Percentiles rank a stretch among this genome's conserved stretches.
These are phyloP conservation scores for Alternaria brassicicola DNA, from an alignment of 2,329 filamentous ascomycete species.

Conservation along the genomic window DNA sequence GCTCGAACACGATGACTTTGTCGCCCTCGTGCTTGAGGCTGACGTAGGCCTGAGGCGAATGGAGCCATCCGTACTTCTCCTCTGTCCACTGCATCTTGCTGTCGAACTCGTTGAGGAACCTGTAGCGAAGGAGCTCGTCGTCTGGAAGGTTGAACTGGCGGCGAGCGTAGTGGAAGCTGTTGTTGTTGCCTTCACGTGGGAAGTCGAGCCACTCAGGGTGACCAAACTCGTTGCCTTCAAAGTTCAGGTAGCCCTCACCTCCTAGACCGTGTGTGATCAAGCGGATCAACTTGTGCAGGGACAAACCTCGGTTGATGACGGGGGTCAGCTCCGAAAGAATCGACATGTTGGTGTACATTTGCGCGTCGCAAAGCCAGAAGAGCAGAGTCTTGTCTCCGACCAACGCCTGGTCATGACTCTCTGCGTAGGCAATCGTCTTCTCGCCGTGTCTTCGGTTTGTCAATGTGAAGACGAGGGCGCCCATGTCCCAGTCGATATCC, in stretches of 20 bases:
- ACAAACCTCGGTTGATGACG: constrained; percentile 86
- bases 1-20: constrained; percentile 95
- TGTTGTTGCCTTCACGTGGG: constrained; percentile 87
- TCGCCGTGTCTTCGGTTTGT: constrained; percentile 94
- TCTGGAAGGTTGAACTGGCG: constrained; percentile 93
- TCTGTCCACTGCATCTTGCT: constrained; percentile 87
- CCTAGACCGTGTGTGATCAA: constrained; percentile 89
- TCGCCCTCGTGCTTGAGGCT: constrained; percentile 92
- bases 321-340: constrained; percentile 80
- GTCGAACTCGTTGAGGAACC: constrained; percentile 93
- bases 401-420: constrained; percentile 97
- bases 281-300: constrained; percentile 96
- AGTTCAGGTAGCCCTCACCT: constrained; percentile 97
- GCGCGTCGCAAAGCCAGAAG: constrained; percentile 97
- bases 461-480: constrained; percentile 80
- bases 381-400: constrained; percentile 96
- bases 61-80: constrained; percentile 89
- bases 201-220: constrained; percentile 99
- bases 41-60: constrained; percentile 84
- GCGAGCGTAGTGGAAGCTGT: constrained; percentile 93
- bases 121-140: constrained; percentile 83
- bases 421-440: constrained; percentile 97
- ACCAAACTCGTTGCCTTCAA: constrained; percentile 98
- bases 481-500: constrained; percentile 91
- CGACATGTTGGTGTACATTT: constrained; percentile 99